Evolutionary conservation across 2,329 filamentous ascomycete species (phyloP).

Genomic region (Trichoderma brevicompactum): DNA sequence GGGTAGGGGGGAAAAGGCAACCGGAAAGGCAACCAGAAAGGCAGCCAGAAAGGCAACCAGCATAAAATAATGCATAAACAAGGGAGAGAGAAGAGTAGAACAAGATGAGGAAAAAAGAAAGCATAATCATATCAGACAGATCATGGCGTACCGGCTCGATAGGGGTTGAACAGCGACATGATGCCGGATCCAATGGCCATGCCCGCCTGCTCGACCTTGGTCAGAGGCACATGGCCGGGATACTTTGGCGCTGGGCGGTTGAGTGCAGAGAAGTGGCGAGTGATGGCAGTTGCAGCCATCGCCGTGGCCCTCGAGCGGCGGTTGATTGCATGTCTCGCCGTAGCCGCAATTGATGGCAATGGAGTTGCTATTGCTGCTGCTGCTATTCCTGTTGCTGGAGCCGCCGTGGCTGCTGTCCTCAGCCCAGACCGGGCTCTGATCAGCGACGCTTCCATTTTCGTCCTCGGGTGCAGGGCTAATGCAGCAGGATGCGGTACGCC

Average conservation of each 20-base stretch:
- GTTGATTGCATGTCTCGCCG: slow-evolving; percentile 27
- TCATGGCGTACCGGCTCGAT: slow-evolving; percentile 67
- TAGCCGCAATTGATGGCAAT: not conserved
- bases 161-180: slow-evolving; percentile 71
- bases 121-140: slow-evolving; percentile 18
- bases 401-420: not conserved
- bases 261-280: slow-evolving; percentile 72
- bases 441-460: slow-evolving; percentile 25
- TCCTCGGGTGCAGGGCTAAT: slow-evolving; percentile 1
- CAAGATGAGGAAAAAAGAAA: not conserved
- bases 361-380: not conserved
- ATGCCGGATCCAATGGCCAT: slow-evolving; percentile 69
- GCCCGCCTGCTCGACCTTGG: slow-evolving; percentile 71
- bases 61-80: not conserved
- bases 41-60: not conserved
- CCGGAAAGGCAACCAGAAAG: too few relatives aligned
- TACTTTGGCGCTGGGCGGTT: slow-evolving; percentile 87
- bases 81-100: not conserved
- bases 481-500: slow-evolving; percentile 17
- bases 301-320: slow-evolving; percentile 30
- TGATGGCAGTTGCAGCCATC: not conserved
- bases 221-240: slow-evolving; percentile 89
- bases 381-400: not conserved
- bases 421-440: slow-evolving; percentile 22
- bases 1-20: not conserved